Evolutionary conservation across 495 filamentous ascomycete species (phyloP).

Genomic region (Trichoderma parareesei): DNA sequence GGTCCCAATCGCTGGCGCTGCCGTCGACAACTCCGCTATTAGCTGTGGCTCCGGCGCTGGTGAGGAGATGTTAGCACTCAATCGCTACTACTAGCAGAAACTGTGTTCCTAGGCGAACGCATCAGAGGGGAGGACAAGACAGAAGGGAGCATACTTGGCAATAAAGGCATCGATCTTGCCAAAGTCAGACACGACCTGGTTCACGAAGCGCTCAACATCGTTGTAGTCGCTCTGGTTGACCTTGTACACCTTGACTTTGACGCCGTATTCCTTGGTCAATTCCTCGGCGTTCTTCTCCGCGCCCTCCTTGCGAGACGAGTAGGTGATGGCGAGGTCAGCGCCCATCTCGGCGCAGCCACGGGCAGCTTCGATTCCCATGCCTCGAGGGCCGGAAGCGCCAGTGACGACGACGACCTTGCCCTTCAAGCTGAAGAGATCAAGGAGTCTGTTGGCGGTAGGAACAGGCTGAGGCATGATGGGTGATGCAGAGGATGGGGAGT

Average conservation of each 20-base stretch:
- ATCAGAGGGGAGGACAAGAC: neutral
- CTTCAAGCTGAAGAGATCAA: slow-evolving; percentile 42
- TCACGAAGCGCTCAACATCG: slow-evolving; percentile 46
- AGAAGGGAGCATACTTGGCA: slow-evolving; percentile 32
- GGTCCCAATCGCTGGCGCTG: slow-evolving; percentile 33
- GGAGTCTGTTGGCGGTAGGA: slow-evolving; percentile 25
- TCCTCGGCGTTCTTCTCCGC: slow-evolving; percentile 52
- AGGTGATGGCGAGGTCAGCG: slow-evolving; percentile 41
- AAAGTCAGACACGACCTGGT: slow-evolving; percentile 45
- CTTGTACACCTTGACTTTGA: slow-evolving; percentile 59
- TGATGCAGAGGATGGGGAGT: neutral
- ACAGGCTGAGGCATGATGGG: slow-evolving; percentile 24
- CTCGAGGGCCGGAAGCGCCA: slow-evolving; percentile 42
- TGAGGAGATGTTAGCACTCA: slow-evolving; percentile 14
- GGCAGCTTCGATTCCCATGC: slow-evolving; percentile 43
- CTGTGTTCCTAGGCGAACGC: too few relatives aligned
- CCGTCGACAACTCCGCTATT: slow-evolving; percentile 34
- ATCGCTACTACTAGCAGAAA: neutral
- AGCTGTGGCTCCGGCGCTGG: slow-evolving; percentile 37
- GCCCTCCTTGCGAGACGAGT: slow-evolving; percentile 37
- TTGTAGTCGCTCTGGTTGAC: slow-evolving; percentile 54
- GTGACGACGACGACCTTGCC: slow-evolving; percentile 48
- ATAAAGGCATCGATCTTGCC: slow-evolving; percentile 44
- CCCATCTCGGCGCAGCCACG: slow-evolving; percentile 44
- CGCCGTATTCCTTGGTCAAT: slow-evolving; percentile 37